Base-by-base conservation (phyloP, 805 yeast genomes). In the Schizosaccharomyces cryophilus region DNA sequence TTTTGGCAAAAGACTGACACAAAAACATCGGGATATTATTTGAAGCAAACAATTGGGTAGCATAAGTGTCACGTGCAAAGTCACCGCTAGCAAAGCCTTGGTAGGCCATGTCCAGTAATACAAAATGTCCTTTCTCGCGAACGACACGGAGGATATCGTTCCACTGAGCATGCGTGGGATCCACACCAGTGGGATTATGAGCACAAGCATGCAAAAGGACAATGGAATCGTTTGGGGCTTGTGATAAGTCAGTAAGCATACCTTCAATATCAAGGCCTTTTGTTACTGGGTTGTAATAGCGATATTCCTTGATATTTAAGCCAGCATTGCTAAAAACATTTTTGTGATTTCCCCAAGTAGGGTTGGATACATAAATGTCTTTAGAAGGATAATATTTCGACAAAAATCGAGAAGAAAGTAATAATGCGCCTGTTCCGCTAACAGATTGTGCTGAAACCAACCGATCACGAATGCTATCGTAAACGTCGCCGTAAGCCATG, bases 281-380 rank as follows among this genome's bases (percentile, higher is more conserved):
- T 62, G 83, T 79, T 24, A 74, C 76, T 61, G 77, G 74, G 69
- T 90, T 79, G 89, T 95, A 93, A 77, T 93, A 90, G 29, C 95
- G 88, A 70, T 93, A 90, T 19, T 75, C 72, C 45, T 75, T 80
- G 48, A 84, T 82, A 65, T 77, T 73, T 61, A 86, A 75, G 4
- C 94, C 95, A 63, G 80, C 75, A 61, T 78, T 73, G 65, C 78
- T 76, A 71, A 89, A 93, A 66, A 90, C 85, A 70, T 83, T 88
- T 70, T 78, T 77, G 74, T 90, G 98, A 75, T 93, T 93, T 61
- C 93, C 95, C 98, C 98, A 90, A n/a, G 97, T 88, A 65, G 98
- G 98, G 63, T 78, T 74, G 15, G 95, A 85, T 60, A 89, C 69
- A 71, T 87, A 87, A 62, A 89, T 78, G 30, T 71, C 69, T 66